Evolutionary conservation across 371 early-diverging fungal genomes (phyloP), one percentile per base, ranked within the genome.

Genomic region (Actinomucor elegans): DNA sequence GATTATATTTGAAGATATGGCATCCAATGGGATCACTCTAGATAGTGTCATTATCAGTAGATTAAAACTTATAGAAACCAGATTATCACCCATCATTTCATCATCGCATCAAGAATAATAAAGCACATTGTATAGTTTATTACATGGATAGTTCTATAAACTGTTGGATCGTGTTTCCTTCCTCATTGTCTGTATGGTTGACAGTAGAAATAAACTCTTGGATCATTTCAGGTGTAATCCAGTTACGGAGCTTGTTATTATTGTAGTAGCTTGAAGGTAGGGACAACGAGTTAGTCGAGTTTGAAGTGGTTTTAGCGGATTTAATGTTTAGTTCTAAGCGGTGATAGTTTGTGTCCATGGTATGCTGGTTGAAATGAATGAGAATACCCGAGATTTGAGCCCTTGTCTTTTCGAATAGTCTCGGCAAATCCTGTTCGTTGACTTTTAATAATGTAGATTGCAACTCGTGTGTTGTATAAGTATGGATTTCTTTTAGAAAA

Each of bases 321-420:
- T 55, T 55, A 4, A 55, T 27, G 15, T 55, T 60, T 5, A 60
- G 24, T 27, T 60, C 61, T n/a, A 60, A 23, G 4, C 42, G 38
- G 29, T 59, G 55, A 34, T 54, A 28, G 4, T 32, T 38, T 37
- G 36, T 20, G 38, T 52, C 34, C 52, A 63, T 53, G 0, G 40
- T 57, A 21, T 63, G 57, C 23, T 53, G 53, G 15, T 64, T 64
- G 29, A 64, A 64, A 37, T 64, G 65, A 27, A 52, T 36, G 0
- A 64, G 28, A 10, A 64, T 59, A 1, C 65, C 65, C 17, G 51
- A 36, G n/a, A 64, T 59, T 37, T 64, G 65, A 18, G 65, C 65
- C 23, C 65, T 45, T 26, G 65, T 59, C 24, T 63, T 63, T 41
- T 63, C 64, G 46, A 63, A 63, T 20, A 63, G 14, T 10, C 44